Evolutionary conservation across 495 filamentous ascomycete genomes (phyloP).

Genomic region (Pseudomonodictys pantanalensis): DNA sequence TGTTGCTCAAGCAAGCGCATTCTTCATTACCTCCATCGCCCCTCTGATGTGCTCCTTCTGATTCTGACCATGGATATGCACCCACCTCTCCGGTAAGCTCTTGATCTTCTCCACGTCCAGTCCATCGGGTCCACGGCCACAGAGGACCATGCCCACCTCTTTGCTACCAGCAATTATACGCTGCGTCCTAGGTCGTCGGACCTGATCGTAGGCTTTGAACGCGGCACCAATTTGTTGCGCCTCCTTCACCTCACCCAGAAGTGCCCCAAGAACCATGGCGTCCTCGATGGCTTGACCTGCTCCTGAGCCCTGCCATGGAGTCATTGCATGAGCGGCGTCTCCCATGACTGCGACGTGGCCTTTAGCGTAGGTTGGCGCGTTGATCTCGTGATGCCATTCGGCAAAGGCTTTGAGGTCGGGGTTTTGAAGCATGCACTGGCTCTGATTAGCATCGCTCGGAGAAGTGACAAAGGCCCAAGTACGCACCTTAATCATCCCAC

Average conservation of each 20-base stretch:
- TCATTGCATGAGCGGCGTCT: conserved; percentile 15
- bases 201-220: conserved; percentile 28
- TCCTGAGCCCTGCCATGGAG: conserved; percentile 5
- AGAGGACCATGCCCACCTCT: neutral
- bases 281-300: conserved; percentile 10
- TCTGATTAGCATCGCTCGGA: neutral
- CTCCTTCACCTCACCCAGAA: neutral
- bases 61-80: neutral
- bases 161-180: conserved; percentile 4
- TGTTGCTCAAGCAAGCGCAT: no score
- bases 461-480: neutral
- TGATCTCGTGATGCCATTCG: neutral
- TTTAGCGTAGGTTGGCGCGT: conserved; percentile 1
- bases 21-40: neutral
- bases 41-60: neutral
- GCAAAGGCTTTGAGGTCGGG: neutral
- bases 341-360: conserved; percentile 5
- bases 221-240: neutral
- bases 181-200: conserved; percentile 31
- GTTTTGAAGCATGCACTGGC: neutral
- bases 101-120: neutral
- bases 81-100: neutral
- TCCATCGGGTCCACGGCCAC: neutral
- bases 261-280: neutral
- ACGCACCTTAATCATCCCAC: neutral